phyloP scores from a whole-genome alignment of 2,329 filamentous ascomycete genomes.

The Monilinia vaccinii-corymbosi region DNA sequence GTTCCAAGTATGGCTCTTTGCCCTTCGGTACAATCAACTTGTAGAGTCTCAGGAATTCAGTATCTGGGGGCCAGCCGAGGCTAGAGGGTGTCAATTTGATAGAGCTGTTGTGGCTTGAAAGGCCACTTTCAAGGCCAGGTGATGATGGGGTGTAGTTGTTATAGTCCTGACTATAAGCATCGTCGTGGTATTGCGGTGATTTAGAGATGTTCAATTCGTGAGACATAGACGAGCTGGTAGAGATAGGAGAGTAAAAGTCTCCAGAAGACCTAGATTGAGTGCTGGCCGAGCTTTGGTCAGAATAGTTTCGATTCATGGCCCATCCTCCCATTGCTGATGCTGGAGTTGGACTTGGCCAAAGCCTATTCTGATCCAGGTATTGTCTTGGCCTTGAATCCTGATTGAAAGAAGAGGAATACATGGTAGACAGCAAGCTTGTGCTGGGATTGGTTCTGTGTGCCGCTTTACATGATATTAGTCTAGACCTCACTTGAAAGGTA shows the following conservation, averaged over 20 bases:
- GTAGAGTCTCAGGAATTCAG: conserved; percentile 14
- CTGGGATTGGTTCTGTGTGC: conserved; percentile 5
- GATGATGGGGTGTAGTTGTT: not conserved
- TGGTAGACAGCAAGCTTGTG: not conserved
- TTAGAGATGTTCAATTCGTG: not conserved
- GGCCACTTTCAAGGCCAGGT: not conserved
- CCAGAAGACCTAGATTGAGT: conserved; percentile 6
- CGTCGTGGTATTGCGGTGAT: not conserved
- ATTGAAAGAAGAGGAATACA: not conserved
- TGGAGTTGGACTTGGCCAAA: not conserved
- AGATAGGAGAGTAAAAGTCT: not conserved
- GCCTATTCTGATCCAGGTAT: not conserved
- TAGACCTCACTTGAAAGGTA: conserved; percentile 1
- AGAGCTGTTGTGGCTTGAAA: not conserved
- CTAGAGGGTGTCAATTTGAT: conserved; percentile 13
- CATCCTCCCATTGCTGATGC: not conserved
- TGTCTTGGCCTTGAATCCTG: not conserved
- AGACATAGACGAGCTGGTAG: conserved; percentile 5
- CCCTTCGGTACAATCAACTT: conserved; percentile 18
- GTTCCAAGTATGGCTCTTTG: conserved; percentile 16
- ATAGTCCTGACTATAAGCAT: not conserved
- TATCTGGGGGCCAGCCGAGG: conserved; percentile 14
- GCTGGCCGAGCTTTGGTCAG: conserved; percentile 8
- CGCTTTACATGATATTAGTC: conserved; percentile 6
- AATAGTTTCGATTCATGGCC: conserved; percentile 5